These are phyloP conservation scores for Pseudoperonospora humuli DNA, from an alignment of 352 stramenopile genomes.

Conservation along the genomic window DNA sequence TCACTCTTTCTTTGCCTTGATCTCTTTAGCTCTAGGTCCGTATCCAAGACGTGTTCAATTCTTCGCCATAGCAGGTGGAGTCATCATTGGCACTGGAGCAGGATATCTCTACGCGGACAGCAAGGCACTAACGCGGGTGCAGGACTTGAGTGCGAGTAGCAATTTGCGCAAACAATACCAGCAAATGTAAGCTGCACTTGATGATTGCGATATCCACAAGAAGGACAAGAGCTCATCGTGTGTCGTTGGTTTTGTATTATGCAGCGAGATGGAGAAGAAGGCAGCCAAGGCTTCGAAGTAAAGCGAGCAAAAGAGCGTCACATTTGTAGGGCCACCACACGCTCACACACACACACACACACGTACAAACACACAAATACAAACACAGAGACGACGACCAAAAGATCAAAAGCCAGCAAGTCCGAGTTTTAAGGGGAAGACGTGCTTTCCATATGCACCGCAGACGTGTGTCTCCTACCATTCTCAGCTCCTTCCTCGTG, in stretches of 20 bases:
- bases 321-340: no score
- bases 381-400: neutral
- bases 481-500: neutral
- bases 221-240: neutral
- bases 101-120: slow-evolving; percentile 70
- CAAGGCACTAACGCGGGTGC: slow-evolving; percentile 58
- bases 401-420: slow-evolving; percentile 18
- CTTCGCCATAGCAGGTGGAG: slow-evolving; percentile 45
- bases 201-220: neutral
- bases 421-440: slow-evolving; percentile 23
- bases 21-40: slow-evolving; percentile 49
- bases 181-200: slow-evolving; percentile 44
- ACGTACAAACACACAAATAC: no score
- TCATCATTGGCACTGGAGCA: slow-evolving; percentile 44
- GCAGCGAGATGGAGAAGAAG: slow-evolving; percentile 59
- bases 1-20: slow-evolving; percentile 1
- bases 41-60: slow-evolving; percentile 60
- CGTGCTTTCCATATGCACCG: slow-evolving; percentile 16
- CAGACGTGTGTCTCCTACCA: slow-evolving; percentile 11
- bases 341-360: no score
- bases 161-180: slow-evolving; percentile 74
- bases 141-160: slow-evolving; percentile 72
- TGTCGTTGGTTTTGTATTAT: neutral
- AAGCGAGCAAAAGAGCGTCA: neutral
- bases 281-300: slow-evolving; percentile 37